These are phyloP conservation scores for Coffea humblotiana DNA, from an alignment of 305 asterid species.

Conservation along the genomic window DNA sequence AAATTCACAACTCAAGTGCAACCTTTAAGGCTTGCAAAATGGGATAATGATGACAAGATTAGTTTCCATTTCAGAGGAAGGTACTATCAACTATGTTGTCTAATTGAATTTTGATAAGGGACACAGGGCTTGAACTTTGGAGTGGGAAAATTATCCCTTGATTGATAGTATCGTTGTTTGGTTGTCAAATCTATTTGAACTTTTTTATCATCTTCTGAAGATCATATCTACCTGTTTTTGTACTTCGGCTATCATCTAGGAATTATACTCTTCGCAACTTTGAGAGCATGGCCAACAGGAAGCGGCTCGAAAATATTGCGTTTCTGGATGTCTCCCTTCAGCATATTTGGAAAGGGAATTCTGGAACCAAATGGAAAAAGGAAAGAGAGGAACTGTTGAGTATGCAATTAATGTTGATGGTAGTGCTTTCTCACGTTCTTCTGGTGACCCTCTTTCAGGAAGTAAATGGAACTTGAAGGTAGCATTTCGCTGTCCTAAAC, in stretches of 20 bases:
- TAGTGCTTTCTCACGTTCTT: conserved; percentile 44
- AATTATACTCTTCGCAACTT: conserved; percentile 38
- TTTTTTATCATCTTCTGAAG: neutral
- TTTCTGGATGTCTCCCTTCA: conserved; percentile 40
- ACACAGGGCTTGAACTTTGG: neutral
- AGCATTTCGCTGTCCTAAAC: neutral
- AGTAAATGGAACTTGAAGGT: conserved; percentile 57
- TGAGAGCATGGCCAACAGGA: conserved; percentile 49
- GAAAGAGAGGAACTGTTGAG: conserved; percentile 36
- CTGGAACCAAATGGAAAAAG: conserved; percentile 36
- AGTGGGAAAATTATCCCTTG: neutral
- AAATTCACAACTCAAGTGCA: conserved; percentile 44
- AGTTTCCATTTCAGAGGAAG: conserved; percentile 34
- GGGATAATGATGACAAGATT: conserved; percentile 35
- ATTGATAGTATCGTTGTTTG: neutral
- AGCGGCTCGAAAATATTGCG: conserved; percentile 29
- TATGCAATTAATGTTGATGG: conserved; percentile 49
- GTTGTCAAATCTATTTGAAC: neutral
- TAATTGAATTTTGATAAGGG: neutral
- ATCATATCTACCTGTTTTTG: neutral
- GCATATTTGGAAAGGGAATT: conserved; percentile 41
- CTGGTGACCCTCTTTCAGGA: conserved; percentile 31
- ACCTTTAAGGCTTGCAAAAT: conserved; percentile 40
- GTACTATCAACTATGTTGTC: conserved; percentile 10
- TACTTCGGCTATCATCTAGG: conserved; percentile 17